Percentiles rank a stretch among this genome's conserved stretches.
phyloP scores from a whole-genome alignment of 2,329 filamentous ascomycete species.

The Herpotrichia juniperi region DNA sequence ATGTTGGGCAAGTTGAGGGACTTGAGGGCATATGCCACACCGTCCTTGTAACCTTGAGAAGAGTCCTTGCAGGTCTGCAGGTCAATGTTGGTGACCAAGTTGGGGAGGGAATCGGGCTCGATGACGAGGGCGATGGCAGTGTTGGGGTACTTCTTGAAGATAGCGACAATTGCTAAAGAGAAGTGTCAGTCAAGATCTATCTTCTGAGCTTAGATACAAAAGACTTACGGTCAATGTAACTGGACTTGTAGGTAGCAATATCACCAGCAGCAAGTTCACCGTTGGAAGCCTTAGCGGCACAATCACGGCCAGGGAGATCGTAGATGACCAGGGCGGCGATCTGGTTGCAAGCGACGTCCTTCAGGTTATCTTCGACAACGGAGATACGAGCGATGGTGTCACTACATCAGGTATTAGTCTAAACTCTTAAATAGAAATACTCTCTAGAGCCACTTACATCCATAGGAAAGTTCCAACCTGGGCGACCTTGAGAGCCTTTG shows the following conservation, averaged over 20 bases:
- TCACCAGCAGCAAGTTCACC: conserved; percentile 65
- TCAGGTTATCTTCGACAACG: conserved; percentile 56
- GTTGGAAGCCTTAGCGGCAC: conserved; percentile 68
- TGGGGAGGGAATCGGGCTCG: conserved; percentile 69
- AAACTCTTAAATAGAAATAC: background rate
- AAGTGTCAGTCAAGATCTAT: background rate
- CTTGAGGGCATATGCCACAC: conserved; percentile 64
- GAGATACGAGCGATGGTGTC: conserved; percentile 58
- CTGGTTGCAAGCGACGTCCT: conserved; percentile 55
- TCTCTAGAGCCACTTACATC: conserved; percentile 51
- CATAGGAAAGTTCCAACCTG: conserved; percentile 60
- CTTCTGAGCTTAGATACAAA: background rate
- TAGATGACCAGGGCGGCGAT: conserved; percentile 66
- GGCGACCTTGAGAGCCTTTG: conserved; percentile 56
- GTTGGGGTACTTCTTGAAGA: conserved; percentile 62
- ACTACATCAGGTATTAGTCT: conserved; percentile 43
- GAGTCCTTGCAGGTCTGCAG: conserved; percentile 62
- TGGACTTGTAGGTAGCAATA: conserved; percentile 56
- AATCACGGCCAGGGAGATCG: conserved; percentile 69
- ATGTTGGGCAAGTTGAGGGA: conserved; percentile 67
- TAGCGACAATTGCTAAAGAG: conserved; percentile 54
- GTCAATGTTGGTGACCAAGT: conserved; percentile 66
- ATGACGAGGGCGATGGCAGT: conserved; percentile 49
- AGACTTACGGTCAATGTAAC: conserved; percentile 58
- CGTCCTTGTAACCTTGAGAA: conserved; percentile 62